Percentiles rank a stretch among this genome's conserved stretches.
These are phyloP conservation scores for Aechmea fasciata DNA, from an alignment of 176 grass and related monocot genomes.

Conservation along the genomic window DNA sequence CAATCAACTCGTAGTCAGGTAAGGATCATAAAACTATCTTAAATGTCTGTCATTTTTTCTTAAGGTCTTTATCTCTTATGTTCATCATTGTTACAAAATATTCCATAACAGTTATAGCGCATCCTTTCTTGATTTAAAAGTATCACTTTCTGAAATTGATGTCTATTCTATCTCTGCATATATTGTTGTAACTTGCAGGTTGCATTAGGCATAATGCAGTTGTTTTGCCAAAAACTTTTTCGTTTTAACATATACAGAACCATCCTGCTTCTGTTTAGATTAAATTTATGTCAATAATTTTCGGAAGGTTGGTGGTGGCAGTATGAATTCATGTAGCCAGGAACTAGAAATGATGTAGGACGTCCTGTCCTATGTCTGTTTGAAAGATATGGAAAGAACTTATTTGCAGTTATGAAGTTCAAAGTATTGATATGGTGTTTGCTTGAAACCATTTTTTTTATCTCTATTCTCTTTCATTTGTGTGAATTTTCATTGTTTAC, in stretches of 20 bases:
- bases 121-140: neutral
- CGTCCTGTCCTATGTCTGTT: neutral
- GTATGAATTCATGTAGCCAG: neutral
- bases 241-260: neutral
- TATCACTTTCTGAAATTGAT: neutral
- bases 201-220: neutral
- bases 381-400: neutral
- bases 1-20: constrained; percentile 41
- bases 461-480: neutral
- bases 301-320: neutral
- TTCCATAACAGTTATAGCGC: neutral
- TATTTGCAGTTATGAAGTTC: neutral
- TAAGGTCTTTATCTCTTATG: neutral
- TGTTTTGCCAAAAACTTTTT: neutral
- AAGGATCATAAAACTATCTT: constrained; percentile 10
- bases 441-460: neutral
- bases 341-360: neutral
- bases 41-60: neutral
- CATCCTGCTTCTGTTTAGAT: too few relatives aligned
- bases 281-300: neutral
- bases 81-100: neutral
- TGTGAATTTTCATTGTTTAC: too few relatives aligned
- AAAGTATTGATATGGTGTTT: neutral
- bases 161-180: neutral
- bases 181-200: neutral